A percentile compares a stretch with the other conserved stretches of the same genome.
These are phyloP conservation scores for Pythium rishiriense DNA, from an alignment of 352 stramenopile genomes.

Conservation along the genomic window DNA sequence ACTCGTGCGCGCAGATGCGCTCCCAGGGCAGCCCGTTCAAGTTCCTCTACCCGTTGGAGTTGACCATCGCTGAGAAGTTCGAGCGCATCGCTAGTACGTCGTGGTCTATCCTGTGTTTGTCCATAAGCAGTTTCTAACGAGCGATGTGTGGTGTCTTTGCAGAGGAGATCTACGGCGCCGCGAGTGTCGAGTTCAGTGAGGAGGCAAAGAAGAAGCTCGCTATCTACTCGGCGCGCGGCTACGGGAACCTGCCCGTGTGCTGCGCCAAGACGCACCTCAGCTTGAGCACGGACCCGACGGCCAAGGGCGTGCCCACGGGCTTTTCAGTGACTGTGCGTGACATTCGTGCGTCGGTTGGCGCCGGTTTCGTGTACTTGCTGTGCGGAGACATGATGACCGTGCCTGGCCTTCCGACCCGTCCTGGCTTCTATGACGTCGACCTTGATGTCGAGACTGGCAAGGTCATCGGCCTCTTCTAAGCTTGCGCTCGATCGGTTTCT, in stretches of 20 bases:
- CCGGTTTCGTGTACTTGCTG: constrained; percentile 95
- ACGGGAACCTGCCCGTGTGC: constrained; percentile 90
- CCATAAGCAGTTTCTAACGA: neutral
- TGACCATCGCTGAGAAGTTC: constrained; percentile 95
- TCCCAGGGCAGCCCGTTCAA: constrained; percentile 86
- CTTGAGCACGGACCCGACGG: constrained; percentile 92
- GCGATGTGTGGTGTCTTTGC: constrained; percentile 12
- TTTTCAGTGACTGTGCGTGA: constrained; percentile 95
- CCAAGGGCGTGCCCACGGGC: constrained; percentile 94
- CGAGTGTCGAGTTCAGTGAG: constrained; percentile 94
- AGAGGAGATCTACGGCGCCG: constrained; percentile 97
- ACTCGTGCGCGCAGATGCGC: constrained; percentile 86
- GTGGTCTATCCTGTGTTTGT: neutral
- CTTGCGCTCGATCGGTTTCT: neutral
- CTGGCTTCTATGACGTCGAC: constrained; percentile 99
- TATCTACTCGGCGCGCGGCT: constrained; percentile 85
- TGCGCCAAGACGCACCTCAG: constrained; percentile 99
- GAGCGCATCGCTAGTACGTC: constrained; percentile 95
- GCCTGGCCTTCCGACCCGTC: constrained; percentile 96
- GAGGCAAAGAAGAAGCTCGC: constrained; percentile 93
- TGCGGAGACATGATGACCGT: constrained; percentile 99
- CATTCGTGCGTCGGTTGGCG: constrained; percentile 94
- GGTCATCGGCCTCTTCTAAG: constrained; percentile 95
- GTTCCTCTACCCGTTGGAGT: constrained; percentile 94
- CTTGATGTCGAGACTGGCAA: constrained; percentile 93